Evolutionary conservation across 2,329 filamentous ascomycete genomes (phyloP).

Genomic region (Aspergillus tamarii): DNA sequence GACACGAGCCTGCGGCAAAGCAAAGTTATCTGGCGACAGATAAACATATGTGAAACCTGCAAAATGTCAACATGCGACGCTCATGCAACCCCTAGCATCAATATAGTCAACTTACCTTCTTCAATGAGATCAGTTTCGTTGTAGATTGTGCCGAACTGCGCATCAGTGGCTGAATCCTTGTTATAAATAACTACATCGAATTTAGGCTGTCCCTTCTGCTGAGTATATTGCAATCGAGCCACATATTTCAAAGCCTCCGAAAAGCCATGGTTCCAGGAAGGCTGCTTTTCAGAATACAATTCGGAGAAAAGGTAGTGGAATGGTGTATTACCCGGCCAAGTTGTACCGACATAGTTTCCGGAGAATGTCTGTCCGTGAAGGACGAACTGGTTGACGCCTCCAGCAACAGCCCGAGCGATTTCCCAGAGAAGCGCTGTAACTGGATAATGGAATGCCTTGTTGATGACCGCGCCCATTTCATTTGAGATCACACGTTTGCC

Average conservation of each 20-base stretch:
- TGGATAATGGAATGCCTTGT: slow-evolving; percentile 28
- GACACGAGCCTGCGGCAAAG: slow-evolving; percentile 42
- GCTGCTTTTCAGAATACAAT: slow-evolving; percentile 23
- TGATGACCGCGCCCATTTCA: slow-evolving; percentile 38
- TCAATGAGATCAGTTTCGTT: slow-evolving; percentile 18
- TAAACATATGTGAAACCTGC: slow-evolving; percentile 50
- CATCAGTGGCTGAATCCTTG: slow-evolving; percentile 26
- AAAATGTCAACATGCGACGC: background rate
- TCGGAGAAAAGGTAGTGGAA: slow-evolving; percentile 49
- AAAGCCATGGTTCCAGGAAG: slow-evolving; percentile 22
- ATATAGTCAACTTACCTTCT: slow-evolving; percentile 9
- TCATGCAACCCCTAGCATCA: background rate
- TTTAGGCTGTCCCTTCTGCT: slow-evolving; percentile 40
- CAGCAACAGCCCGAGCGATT: slow-evolving; percentile 45
- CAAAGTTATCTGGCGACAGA: slow-evolving; percentile 51
- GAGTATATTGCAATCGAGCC: slow-evolving; percentile 19
- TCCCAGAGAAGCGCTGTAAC: slow-evolving; percentile 37
- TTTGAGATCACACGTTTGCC: slow-evolving; percentile 43
- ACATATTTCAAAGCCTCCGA: slow-evolving; percentile 21
- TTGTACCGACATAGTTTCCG: slow-evolving; percentile 49
- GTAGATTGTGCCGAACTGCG: slow-evolving; percentile 15
- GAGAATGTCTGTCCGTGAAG: slow-evolving; percentile 51
- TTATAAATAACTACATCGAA: slow-evolving; percentile 49
- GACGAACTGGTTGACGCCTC: slow-evolving; percentile 49
- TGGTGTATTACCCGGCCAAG: slow-evolving; percentile 52